Percentiles rank a stretch among this genome's conserved stretches.
phyloP scores from a whole-genome alignment of 2,329 filamentous ascomycete species.

The Cladophialophora immunda region DNA sequence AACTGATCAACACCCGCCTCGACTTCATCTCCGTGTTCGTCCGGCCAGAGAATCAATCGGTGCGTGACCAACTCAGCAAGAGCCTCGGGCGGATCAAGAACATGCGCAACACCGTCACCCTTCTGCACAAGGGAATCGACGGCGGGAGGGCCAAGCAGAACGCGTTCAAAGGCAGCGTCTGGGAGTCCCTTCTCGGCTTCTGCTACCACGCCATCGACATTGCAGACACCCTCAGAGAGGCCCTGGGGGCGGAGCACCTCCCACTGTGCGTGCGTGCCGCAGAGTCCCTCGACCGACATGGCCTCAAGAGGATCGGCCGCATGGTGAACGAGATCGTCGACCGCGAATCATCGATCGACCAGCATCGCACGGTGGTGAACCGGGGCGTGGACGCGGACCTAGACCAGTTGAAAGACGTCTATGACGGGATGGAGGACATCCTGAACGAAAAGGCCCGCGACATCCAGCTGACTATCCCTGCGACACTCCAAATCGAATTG shows the following conservation, averaged over 20 bases:
- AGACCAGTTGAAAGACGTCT: constrained; percentile 78
- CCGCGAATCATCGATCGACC: constrained; percentile 57
- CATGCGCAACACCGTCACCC: constrained; percentile 72
- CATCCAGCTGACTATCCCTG: constrained; percentile 71
- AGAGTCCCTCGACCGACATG: constrained; percentile 65
- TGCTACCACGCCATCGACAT: constrained; percentile 75
- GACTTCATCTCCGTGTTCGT: constrained; percentile 73
- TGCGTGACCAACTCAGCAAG: constrained; percentile 64
- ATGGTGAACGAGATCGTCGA: constrained; percentile 72
- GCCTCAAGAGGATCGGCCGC: constrained; percentile 72
- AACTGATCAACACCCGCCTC: constrained; percentile 75
- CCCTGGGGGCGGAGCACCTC: constrained; percentile 59
- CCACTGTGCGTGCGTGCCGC: constrained; percentile 58
- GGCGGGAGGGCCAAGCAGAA: constrained; percentile 58
- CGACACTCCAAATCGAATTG: constrained; percentile 61
- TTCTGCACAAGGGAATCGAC: constrained; percentile 80
- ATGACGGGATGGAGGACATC: constrained; percentile 78
- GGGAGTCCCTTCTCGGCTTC: constrained; percentile 78
- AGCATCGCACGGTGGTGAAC: constrained; percentile 76
- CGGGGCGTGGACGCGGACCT: constrained; percentile 76
- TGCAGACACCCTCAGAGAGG: constrained; percentile 67
- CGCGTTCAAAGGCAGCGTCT: constrained; percentile 72
- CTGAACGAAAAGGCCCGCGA: constrained; percentile 72
- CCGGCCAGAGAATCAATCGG: constrained; percentile 70
- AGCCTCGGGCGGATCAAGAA: constrained; percentile 78